A percentile compares a stretch with the other conserved stretches of the same genome.
Conservation (phyloP, 108 stramenopile species). For the Cyclotella sp. region DNA sequence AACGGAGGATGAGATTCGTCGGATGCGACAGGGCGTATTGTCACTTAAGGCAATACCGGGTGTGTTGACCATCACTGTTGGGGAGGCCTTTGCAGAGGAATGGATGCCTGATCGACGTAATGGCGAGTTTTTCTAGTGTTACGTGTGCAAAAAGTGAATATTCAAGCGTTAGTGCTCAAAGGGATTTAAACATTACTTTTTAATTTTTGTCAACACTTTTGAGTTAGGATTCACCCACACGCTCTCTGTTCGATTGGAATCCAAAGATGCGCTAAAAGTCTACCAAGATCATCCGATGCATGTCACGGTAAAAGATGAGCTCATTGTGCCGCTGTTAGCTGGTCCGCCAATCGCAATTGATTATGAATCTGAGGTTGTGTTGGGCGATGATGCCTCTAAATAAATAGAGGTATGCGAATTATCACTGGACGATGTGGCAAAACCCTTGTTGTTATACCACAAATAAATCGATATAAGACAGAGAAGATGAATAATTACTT, state of each 20-base stretch:
- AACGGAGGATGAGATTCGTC: slow-evolving; percentile 27
- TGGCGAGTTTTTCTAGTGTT: background rate
- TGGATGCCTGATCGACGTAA: slow-evolving; percentile 53
- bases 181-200: too few species aligned
- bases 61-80: slow-evolving; percentile 39
- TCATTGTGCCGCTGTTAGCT: slow-evolving; percentile 25
- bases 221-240: slow-evolving; percentile 33
- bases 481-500: too few species aligned
- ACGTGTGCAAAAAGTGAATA: background rate
- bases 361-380: slow-evolving; percentile 37
- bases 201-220: too few species aligned
- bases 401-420: background rate
- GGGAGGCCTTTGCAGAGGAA: slow-evolving; percentile 43
- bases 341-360: slow-evolving; percentile 42
- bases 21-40: slow-evolving; percentile 23
- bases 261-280: slow-evolving; percentile 36
- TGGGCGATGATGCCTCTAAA: slow-evolving; percentile 14
- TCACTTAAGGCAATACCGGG: slow-evolving; percentile 45
- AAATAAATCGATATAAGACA: too few species aligned
- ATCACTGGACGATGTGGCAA: background rate
- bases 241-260: slow-evolving; percentile 28
- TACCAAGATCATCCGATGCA: slow-evolving; percentile 52
- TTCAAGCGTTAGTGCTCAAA: too few species aligned
- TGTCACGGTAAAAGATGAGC: slow-evolving; percentile 32
- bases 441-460: too few species aligned